A percentile compares a stretch with the other conserved stretches of the same genome.
Conservation (phyloP, 805 yeast species). For the Cyberlindnera maritima region DNA sequence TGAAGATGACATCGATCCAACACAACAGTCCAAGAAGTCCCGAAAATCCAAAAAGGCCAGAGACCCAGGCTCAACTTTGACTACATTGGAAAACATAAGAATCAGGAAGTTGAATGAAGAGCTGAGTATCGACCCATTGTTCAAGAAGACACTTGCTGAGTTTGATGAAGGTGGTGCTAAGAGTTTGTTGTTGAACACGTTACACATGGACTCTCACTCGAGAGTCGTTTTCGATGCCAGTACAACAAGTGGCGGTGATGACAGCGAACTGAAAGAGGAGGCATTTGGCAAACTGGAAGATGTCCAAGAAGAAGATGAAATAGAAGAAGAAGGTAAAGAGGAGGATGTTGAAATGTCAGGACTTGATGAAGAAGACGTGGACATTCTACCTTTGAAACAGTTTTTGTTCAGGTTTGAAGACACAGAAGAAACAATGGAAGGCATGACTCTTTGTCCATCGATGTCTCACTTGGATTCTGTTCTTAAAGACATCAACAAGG, state of each 20-base stretch:
- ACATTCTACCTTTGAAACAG: constrained; percentile 21
- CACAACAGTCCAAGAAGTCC: constrained; percentile 1
- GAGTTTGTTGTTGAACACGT: constrained; percentile 60
- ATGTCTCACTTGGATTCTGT: constrained; percentile 45
- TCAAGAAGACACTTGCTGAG: constrained; percentile 70
- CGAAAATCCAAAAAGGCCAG: constrained; percentile 21
- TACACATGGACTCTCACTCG: constrained; percentile 49
- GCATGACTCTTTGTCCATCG: constrained; percentile 64
- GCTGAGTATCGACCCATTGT: constrained; percentile 66
- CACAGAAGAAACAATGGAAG: constrained; percentile 23
- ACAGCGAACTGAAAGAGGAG: constrained; percentile 10
- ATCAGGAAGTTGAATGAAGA: constrained; percentile 62
- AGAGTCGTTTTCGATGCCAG: constrained; percentile 68
- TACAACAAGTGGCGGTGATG: constrained; percentile 17
- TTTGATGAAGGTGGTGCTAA: constrained; percentile 85
- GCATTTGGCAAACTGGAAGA: background rate
- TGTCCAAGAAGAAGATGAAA: background rate
- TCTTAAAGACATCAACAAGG: constrained; percentile 37
- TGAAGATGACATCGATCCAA: background rate
- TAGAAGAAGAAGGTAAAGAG: constrained; percentile 20
- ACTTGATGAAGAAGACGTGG: constrained; percentile 24
- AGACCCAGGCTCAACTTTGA: constrained; percentile 48
- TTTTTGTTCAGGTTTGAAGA: constrained; percentile 31
- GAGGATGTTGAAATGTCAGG: constrained; percentile 24
- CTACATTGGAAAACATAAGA: constrained; percentile 47